Evolutionary conservation across 108 stramenopile genomes (phyloP), one percentile per base, ranked within the genome.

Genomic region (Pseudonitzschia multiseries): DNA sequence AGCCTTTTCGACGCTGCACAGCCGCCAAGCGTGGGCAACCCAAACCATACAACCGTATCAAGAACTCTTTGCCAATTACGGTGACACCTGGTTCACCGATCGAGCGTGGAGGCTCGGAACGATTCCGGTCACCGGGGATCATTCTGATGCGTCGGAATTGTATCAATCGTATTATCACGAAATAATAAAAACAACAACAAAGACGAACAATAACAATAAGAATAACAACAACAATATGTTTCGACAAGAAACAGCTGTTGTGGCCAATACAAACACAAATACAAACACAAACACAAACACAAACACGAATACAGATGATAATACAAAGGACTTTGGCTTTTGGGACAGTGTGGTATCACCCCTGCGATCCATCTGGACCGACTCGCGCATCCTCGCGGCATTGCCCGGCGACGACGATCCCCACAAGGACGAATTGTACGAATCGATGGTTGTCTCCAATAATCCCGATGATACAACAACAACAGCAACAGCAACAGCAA

Each of bases 61-160:
- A 4, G 89, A 89, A 64, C 53, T 94, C 5, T 87, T 77, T 68
- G 82, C 79, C 0, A 66, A 54, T 31, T 79, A 79, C 28, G 79
- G 79, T 4, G 29, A 53, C 8, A 26, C 33, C 1, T 79, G 73
- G 68, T 79, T 79, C 43, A 44, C 10, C 0, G 28, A 29, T 41
- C 72, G 79, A 15, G 40, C 21, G 32, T 0, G 2, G 42, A 22
- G 22, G 21, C 22, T 86, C 13, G 81, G 79, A 53, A 75, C 81
- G 0, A 69, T 84, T 40, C 83, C 83, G 1, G 64, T 84, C 9
- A 57, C 18, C 1, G 57, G 76, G 21, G 79, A 81, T 52, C 71
- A 81, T 20, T 28, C 36, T 1, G 0, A 51, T 15, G 79, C 79
- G n/a, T n/a, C n/a, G 0, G 67, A 75, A n/a, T 1, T 28, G 9